Base-by-base conservation (phyloP, 768 basidiomycete species). In the Cyathus striatus region DNA sequence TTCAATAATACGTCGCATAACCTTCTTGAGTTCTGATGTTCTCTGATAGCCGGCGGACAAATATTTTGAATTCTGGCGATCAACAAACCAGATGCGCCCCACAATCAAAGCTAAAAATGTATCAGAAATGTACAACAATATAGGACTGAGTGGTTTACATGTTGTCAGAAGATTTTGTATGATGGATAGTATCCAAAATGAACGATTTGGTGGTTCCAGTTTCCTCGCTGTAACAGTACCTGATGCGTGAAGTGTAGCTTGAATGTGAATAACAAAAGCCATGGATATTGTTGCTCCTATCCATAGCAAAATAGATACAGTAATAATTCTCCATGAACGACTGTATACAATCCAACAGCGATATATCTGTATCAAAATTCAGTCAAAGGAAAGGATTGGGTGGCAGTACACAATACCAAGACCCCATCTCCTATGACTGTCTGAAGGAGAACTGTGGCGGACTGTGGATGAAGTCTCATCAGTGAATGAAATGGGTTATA, bases 1-100 rank as follows among this genome's bases (percentile, higher is more conserved):
- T 45, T 63, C 61, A 33, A 63, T 45, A 43, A 63, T 52, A 40
- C 54, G 56, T 12, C 52, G 53, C 41, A 61, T 61, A 26, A 55
- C 50, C 5, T 43, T 32, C 6, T 40, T 16, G 12, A 52, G 38
- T 14, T 25, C 30, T 13, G 37, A 42, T 24, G 16, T 26, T 6
- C 30, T 20, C 3, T 23, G 32, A 13, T 17, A 26, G 17, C 34
- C 23, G 7, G 14, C 17, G 20, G 22, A n/a, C 5, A 17, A 43
- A 27, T 36, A 25, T 23, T 38, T 23, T 23, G 23, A 27, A 14
- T 44, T 42, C 5, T 38, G 23, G 14, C 24, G 18, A 13, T 51
- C 49, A 6, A 49, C 45, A 2, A 12, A 17, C 45, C 48, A 47
- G 14, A 52, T 46, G 2, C 44, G 37, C 17, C 39, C 48, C 6